A percentile compares a stretch with the other conserved stretches of the same genome.
Evolutionary conservation across 2,329 filamentous ascomycete species (phyloP).

Genomic region (Alternaria burnsii): DNA sequence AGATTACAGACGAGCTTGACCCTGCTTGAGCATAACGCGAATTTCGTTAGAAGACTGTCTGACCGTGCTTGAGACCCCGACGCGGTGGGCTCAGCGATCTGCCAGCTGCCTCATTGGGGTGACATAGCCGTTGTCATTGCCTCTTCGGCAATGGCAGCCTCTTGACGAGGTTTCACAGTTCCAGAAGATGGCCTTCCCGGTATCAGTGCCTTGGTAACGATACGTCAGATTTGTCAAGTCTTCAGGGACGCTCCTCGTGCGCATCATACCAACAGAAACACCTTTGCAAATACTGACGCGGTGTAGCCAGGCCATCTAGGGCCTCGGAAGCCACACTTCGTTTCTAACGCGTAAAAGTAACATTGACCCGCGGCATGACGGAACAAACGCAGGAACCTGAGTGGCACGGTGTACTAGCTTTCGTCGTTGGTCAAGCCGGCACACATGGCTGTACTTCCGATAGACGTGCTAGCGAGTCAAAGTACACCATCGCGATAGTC

Average conservation of each 20-base stretch:
- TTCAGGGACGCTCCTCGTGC: slow-evolving; percentile 13
- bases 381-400: slow-evolving; percentile 22
- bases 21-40: slow-evolving; percentile 43
- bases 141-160: slow-evolving; percentile 33
- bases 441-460: slow-evolving; percentile 17
- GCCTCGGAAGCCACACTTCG: slow-evolving; percentile 13
- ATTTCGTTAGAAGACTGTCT: slow-evolving; percentile 37
- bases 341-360: slow-evolving; percentile 20
- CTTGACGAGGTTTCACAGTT: slow-evolving; percentile 39
- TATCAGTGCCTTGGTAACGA: slow-evolving; percentile 22
- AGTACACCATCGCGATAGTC: slow-evolving; percentile 18
- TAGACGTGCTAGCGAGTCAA: slow-evolving; percentile 31
- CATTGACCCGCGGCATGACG: slow-evolving; percentile 16
- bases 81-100: slow-evolving; percentile 28
- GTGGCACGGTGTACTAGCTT: slow-evolving; percentile 15
- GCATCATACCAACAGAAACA: slow-evolving; percentile 6
- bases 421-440: slow-evolving; percentile 18
- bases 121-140: slow-evolving; percentile 33
- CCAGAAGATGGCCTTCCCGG: slow-evolving; percentile 16
- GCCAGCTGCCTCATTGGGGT: slow-evolving; percentile 41
- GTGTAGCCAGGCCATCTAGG: slow-evolving; percentile 20
- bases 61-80: slow-evolving; percentile 38
- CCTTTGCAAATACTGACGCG: slow-evolving; percentile 17
- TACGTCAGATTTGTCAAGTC: slow-evolving; percentile 28
- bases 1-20: slow-evolving; percentile 36